Percentiles rank a stretch among this genome's conserved stretches.
Conservation (phyloP, 345 rosid genomes). For the Eutrema heterophyllum region DNA sequence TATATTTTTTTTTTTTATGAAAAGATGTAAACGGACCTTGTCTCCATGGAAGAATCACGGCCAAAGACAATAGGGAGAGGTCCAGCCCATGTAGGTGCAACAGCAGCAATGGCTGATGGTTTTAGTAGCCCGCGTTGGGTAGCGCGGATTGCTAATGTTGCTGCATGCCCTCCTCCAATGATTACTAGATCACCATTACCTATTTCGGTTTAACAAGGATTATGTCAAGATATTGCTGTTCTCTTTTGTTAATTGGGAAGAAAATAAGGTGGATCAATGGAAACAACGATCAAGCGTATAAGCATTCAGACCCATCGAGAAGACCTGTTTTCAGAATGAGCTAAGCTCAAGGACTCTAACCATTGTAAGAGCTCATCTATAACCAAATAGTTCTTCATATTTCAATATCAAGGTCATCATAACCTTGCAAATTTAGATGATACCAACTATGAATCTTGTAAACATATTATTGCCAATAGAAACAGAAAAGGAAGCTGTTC, state of each 20-base stretch:
- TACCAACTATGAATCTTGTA: neutral
- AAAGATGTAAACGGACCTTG: conserved; percentile 45
- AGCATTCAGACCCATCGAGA: neutral
- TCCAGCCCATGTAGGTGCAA: conserved; percentile 95
- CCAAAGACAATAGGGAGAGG: conserved; percentile 92
- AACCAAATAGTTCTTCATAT: neutral
- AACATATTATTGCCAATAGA: neutral
- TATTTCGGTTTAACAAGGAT: conserved; percentile 12
- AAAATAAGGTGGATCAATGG: neutral
- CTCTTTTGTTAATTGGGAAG: neutral
- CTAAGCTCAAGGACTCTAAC: neutral
- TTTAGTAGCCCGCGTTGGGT: conserved; percentile 67
- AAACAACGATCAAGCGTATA: neutral
- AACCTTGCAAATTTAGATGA: neutral
- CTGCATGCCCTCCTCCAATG: conserved; percentile 91
- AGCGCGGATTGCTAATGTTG: conserved; percentile 67
- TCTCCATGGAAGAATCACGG: conserved; percentile 79
- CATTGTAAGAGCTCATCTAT: neutral
- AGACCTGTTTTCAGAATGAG: neutral
- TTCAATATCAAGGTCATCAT: neutral
- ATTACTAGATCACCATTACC: conserved; percentile 60
- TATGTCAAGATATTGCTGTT: conserved; percentile 11
- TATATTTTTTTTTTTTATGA: neutral
- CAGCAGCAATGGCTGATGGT: conserved; percentile 78
- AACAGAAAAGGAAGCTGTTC: neutral